Evolutionary conservation across 2,329 filamentous ascomycete genomes (phyloP).

Genomic region (Talaromyces sp.): DNA sequence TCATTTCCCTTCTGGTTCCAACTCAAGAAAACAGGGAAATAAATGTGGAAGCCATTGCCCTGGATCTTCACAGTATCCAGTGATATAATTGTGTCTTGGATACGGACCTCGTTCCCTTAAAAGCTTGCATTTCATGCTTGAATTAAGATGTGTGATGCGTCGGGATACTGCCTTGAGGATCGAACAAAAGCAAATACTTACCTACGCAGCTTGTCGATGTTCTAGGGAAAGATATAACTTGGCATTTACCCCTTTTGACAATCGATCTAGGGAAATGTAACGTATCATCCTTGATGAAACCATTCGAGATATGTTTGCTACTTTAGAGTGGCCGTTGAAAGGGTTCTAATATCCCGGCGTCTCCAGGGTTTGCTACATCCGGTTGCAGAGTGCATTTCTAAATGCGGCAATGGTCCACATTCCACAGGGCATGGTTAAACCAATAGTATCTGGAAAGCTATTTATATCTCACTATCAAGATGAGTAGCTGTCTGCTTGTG

Average conservation of each 20-base stretch:
- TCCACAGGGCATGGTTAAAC: background rate
- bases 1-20: background rate
- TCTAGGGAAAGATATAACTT: constrained; percentile 12
- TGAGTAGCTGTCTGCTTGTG: background rate
- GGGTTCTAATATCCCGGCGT: background rate
- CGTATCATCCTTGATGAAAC: constrained; percentile 6
- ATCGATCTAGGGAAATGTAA: constrained; percentile 28
- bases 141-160: background rate
- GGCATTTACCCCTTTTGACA: constrained; percentile 53
- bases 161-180: background rate
- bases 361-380: constrained; percentile 2
- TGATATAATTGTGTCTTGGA: background rate
- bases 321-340: background rate
- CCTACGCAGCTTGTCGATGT: background rate
- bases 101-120: background rate
- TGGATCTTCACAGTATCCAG: background rate
- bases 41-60: background rate
- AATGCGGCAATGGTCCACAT: constrained; percentile 10
- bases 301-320: background rate
- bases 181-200: background rate
- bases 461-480: background rate
- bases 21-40: background rate
- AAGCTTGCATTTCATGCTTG: background rate
- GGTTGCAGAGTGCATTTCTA: constrained; percentile 9
- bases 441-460: background rate